Evolutionary conservation across 345 rosid species (phyloP).

Genomic region (Linum tenue): DNA sequence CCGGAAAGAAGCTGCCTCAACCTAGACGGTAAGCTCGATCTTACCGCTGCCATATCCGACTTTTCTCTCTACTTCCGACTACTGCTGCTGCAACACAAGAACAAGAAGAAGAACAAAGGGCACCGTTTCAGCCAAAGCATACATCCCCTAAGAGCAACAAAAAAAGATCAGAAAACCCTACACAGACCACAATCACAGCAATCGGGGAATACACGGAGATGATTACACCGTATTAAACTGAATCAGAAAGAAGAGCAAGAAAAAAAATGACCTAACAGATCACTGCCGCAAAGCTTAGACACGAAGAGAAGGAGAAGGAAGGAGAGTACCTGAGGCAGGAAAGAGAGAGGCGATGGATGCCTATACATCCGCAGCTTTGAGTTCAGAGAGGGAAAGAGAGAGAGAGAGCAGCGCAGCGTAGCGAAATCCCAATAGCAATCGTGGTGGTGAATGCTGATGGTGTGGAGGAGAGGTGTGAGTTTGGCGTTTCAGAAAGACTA

Average conservation of each 20-base stretch:
- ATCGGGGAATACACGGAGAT: constrained; percentile 8
- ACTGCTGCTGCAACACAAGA: constrained; percentile 16
- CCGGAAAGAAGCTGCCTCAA: constrained; percentile 85
- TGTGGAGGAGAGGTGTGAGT: neutral
- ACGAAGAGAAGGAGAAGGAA: constrained; percentile 3
- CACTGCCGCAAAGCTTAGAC: constrained; percentile 22
- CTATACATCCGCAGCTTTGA: constrained; percentile 30
- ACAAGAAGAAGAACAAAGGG: neutral
- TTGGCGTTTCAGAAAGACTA: neutral
- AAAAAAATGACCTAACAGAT: neutral
- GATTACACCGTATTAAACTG: constrained; percentile 10
- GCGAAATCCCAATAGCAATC: constrained; percentile 31
- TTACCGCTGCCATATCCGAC: constrained; percentile 58
- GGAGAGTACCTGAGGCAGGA: constrained; percentile 24
- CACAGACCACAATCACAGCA: neutral
- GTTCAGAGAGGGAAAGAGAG: constrained; percentile 11
- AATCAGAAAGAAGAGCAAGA: neutral
- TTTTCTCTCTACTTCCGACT: constrained; percentile 33
- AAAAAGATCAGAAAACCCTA: neutral
- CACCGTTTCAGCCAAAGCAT: neutral
- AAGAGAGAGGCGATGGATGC: constrained; percentile 18
- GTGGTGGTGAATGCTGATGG: neutral
- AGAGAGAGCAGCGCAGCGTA: constrained; percentile 13
- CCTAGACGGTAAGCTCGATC: constrained; percentile 88
- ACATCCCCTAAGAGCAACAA: neutral